Conservation (phyloP, 2,329 filamentous ascomycete species). For the Fusarium armeniacum region DNA sequence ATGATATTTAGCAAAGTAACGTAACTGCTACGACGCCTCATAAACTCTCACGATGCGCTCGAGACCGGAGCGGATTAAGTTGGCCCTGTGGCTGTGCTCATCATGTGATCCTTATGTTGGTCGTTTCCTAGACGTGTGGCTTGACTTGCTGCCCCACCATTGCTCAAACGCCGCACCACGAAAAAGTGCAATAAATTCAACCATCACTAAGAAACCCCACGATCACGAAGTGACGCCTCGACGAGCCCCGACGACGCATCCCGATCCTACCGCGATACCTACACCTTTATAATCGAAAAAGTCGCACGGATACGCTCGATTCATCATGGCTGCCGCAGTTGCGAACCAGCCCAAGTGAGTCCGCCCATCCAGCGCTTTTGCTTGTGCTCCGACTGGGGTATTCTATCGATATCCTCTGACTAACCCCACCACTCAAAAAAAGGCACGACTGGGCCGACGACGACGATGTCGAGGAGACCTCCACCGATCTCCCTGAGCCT, state of each 20-base stretch:
- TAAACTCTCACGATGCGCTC: background rate
- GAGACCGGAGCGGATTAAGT: constrained; percentile 21
- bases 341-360: constrained; percentile 60
- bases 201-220: constrained; percentile 55
- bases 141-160: constrained; percentile 53
- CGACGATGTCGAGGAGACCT: constrained; percentile 84
- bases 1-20: constrained; percentile 10
- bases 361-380: constrained; percentile 30
- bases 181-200: constrained; percentile 59
- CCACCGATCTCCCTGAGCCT: constrained; percentile 80
- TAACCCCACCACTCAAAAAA: constrained; percentile 60
- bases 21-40: background rate
- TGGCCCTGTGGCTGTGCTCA: constrained; percentile 42
- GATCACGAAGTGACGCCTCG: constrained; percentile 51
- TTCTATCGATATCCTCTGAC: constrained; percentile 46
- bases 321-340: constrained; percentile 58
- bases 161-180: constrained; percentile 56
- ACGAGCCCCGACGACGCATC: constrained; percentile 46
- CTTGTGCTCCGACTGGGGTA: constrained; percentile 31
- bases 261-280: constrained; percentile 38
- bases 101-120: constrained; percentile 50
- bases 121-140: constrained; percentile 48
- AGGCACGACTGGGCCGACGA: constrained; percentile 94
- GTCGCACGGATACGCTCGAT: constrained; percentile 38
- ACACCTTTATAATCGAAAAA: constrained; percentile 21